phyloP scores from a whole-genome alignment of 345 rosid species.

The Garcia nutans region DNA sequence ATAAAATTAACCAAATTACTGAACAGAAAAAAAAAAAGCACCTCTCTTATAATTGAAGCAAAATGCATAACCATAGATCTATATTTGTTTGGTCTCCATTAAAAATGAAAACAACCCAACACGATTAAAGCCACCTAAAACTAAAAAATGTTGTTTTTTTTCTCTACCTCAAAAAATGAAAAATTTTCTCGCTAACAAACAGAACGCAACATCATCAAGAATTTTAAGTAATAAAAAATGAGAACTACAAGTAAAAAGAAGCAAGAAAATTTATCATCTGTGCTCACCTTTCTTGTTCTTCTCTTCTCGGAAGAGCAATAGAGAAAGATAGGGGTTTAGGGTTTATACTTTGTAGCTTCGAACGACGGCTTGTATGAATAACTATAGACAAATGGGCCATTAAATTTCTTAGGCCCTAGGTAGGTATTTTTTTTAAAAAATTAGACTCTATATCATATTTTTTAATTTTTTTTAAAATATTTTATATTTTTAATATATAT shows the following conservation, averaged over 20 bases:
- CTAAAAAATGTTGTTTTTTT: neutral
- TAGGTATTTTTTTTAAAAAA: too few species aligned
- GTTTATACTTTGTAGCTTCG: slow-evolving; percentile 5
- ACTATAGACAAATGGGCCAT: too few species aligned
- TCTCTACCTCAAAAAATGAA: neutral
- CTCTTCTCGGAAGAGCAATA: neutral
- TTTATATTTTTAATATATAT: too few species aligned
- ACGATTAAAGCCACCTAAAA: neutral
- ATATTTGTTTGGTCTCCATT: neutral
- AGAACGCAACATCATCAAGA: neutral
- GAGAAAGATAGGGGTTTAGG: slow-evolving; percentile 15
- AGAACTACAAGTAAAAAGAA: neutral
- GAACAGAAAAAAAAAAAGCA: neutral
- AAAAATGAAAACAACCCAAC: neutral
- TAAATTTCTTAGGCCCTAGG: too few species aligned
- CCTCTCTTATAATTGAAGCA: neutral
- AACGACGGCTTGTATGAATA: neutral
- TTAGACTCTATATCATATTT: too few species aligned
- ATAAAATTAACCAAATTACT: neutral
- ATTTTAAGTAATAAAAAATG: too few species aligned
- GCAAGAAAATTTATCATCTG: neutral
- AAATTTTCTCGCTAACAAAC: neutral
- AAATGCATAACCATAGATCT: too few species aligned
- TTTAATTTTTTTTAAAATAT: too few species aligned
- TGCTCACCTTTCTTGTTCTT: slow-evolving; percentile 1